A percentile compares a stretch with the other conserved stretches of the same genome.
These are phyloP conservation scores for Clavispora vitiphila DNA, from an alignment of 805 yeast genomes.

Conservation along the genomic window DNA sequence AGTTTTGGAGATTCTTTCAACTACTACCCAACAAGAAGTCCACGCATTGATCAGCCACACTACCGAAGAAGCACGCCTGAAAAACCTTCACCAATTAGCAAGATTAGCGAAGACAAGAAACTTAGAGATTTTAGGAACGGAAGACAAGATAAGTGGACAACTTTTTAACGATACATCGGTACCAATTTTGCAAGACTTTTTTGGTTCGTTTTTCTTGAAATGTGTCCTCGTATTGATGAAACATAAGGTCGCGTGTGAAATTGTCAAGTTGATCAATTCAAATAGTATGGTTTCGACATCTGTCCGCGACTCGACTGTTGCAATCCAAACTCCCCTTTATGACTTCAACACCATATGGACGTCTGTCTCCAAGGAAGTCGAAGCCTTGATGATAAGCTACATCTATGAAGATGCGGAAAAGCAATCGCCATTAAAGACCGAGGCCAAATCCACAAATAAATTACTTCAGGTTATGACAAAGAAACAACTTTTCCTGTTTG, in stretches of 20 bases:
- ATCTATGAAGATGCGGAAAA: slow-evolving; percentile 21
- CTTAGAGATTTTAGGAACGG: slow-evolving; percentile 19
- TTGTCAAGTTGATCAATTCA: slow-evolving; percentile 34
- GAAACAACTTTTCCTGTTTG: slow-evolving; percentile 27
- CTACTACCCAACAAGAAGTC: slow-evolving; percentile 56
- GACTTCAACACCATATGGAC: slow-evolving; percentile 27
- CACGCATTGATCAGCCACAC: slow-evolving; percentile 58
- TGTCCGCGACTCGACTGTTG: slow-evolving; percentile 8
- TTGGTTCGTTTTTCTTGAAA: slow-evolving; percentile 64
- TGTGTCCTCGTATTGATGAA: slow-evolving; percentile 60
- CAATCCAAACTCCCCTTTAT: slow-evolving; percentile 4
- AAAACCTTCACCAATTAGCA: slow-evolving; percentile 38
- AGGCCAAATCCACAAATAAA: slow-evolving; percentile 8
- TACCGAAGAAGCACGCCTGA: slow-evolving; percentile 58
- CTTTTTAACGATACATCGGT: slow-evolving; percentile 45
- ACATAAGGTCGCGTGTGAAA: slow-evolving; percentile 61
- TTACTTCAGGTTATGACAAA: slow-evolving; percentile 20
- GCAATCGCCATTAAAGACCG: not conserved
- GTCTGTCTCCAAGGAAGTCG: slow-evolving; percentile 28
- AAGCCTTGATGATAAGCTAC: slow-evolving; percentile 27
- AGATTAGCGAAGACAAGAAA: slow-evolving; percentile 26
- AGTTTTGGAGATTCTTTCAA: slow-evolving; percentile 49
- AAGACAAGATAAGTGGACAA: slow-evolving; percentile 22
- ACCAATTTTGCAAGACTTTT: slow-evolving; percentile 60
- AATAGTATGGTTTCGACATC: slow-evolving; percentile 14